These are phyloP conservation scores for Oenanthe javanica DNA, from an alignment of 140 eudicot genomes.

Conservation along the genomic window DNA sequence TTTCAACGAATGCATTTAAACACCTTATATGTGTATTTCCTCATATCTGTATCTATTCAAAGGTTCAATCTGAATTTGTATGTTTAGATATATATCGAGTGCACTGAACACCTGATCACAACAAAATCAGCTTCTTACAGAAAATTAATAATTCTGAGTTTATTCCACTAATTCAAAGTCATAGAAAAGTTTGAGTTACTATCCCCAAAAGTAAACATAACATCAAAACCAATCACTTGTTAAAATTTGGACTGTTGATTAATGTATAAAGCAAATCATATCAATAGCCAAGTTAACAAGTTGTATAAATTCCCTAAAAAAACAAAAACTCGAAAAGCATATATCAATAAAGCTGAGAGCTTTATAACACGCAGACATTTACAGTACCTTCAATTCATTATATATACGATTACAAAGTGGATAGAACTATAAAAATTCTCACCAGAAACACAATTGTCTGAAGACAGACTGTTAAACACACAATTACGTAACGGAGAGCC, in stretches of 20 bases:
- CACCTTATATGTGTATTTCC: not conserved
- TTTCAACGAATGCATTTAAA: not conserved
- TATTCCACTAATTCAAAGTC: too few relatives aligned
- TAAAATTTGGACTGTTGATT: too few relatives aligned
- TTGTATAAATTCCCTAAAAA: not conserved
- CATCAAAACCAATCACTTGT: too few relatives aligned
- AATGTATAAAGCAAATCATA: not conserved
- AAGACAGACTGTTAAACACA: constrained; percentile 28
- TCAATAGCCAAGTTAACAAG: not conserved
- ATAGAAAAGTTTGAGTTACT: too few relatives aligned
- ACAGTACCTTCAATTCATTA: not conserved
- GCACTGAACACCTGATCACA: too few relatives aligned
- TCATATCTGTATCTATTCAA: too few relatives aligned
- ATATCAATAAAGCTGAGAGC: not conserved
- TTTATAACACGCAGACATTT: not conserved
- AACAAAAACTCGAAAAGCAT: not conserved
- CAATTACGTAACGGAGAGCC: constrained; percentile 16
- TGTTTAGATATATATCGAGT: too few relatives aligned
- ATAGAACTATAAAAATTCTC: constrained; percentile 4
- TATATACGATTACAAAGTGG: not conserved
- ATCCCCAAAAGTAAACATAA: not conserved
- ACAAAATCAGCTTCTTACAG: too few relatives aligned
- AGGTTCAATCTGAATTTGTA: too few relatives aligned
- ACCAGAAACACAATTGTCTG: constrained; percentile 32
- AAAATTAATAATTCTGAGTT: too few relatives aligned